Conservation (phyloP, 1,284 basidiomycete genomes). For the Ceratobasidium sp. region DNA sequence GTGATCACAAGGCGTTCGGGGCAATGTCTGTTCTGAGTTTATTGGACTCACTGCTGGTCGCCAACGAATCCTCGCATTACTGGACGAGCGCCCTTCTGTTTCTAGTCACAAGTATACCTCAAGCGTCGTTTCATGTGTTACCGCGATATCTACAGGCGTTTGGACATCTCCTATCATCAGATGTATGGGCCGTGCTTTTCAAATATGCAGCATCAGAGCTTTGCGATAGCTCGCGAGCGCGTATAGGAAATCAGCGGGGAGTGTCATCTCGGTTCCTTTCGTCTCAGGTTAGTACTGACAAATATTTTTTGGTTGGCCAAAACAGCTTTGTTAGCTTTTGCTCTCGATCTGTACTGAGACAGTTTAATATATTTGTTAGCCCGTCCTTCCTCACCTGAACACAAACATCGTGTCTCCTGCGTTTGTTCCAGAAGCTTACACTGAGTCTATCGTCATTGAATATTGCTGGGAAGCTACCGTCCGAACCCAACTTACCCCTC, state of each 20-base stretch:
- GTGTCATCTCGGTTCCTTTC: constrained; percentile 57
- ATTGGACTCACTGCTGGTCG: not conserved
- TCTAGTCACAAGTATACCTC: constrained; percentile 17
- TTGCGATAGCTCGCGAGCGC: constrained; percentile 22
- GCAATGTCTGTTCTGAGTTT: constrained; percentile 4
- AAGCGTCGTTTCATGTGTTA: constrained; percentile 9
- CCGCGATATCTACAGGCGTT: constrained; percentile 14
- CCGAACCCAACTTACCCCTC: not conserved
- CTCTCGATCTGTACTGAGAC: constrained; percentile 44
- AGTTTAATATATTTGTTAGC: constrained; percentile 46
- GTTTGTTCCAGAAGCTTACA: constrained; percentile 21
- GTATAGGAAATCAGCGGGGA: constrained; percentile 51
- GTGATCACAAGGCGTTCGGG: constrained; percentile 21
- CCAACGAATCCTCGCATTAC: not conserved
- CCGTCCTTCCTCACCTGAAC: constrained; percentile 44
- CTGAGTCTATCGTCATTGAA: constrained; percentile 29
- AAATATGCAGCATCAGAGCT: not conserved
- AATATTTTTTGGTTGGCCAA: constrained; percentile 47
- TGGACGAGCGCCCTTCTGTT: constrained; percentile 18
- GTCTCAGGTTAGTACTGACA: constrained; percentile 61
- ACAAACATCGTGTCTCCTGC: constrained; percentile 39
- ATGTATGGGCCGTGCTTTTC: not conserved
- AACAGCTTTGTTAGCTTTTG: constrained; percentile 47
- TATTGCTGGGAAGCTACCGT: constrained; percentile 19
- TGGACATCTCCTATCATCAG: not conserved